Percentiles rank a stretch among this genome's conserved stretches.
phyloP scores from a whole-genome alignment of 345 rosid species.

The Eucalyptus sp. region DNA sequence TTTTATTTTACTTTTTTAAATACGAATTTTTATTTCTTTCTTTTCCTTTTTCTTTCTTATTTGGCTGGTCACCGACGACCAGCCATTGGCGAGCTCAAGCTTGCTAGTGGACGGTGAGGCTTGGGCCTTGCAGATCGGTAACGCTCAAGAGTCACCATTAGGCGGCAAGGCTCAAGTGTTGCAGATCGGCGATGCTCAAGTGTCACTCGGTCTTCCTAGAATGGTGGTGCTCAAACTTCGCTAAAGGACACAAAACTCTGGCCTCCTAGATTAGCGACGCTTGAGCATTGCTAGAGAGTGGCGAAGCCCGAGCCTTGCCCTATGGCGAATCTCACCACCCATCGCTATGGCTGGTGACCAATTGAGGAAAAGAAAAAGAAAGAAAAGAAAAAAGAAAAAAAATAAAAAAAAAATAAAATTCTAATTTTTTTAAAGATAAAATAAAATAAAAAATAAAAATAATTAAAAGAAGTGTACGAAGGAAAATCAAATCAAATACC shows the following conservation, averaged over 20 bases:
- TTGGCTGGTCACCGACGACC: fast-evolving
- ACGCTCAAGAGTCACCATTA: too few species aligned
- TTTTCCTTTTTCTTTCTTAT: fast-evolving
- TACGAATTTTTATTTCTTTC: fast-evolving
- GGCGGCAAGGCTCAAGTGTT: fast-evolving
- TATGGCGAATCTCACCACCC: fast-evolving
- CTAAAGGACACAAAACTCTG: too few species aligned
- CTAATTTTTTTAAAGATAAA: too few species aligned
- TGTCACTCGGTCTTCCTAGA: fast-evolving
- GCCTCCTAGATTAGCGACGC: fast-evolving
- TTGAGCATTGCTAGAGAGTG: fast-evolving
- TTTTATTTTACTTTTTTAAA: too few species aligned
- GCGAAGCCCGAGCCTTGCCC: fast-evolving
- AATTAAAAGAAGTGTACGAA: too few species aligned
- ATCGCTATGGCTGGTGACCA: fast-evolving
- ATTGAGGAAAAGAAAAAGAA: fast-evolving
- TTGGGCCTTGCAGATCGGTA: fast-evolving
- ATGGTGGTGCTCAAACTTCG: fast-evolving
- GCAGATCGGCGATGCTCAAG: fast-evolving
- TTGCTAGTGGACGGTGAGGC: fast-evolving
- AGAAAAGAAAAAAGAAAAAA: fast-evolving
- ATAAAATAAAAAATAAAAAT: too few species aligned
- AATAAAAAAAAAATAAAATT: too few species aligned
- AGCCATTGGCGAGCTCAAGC: too few species aligned
- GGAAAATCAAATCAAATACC: too few species aligned